Evolutionary conservation across 805 yeast genomes (phyloP).

Genomic region (Saccharomycopsis babjevae): DNA sequence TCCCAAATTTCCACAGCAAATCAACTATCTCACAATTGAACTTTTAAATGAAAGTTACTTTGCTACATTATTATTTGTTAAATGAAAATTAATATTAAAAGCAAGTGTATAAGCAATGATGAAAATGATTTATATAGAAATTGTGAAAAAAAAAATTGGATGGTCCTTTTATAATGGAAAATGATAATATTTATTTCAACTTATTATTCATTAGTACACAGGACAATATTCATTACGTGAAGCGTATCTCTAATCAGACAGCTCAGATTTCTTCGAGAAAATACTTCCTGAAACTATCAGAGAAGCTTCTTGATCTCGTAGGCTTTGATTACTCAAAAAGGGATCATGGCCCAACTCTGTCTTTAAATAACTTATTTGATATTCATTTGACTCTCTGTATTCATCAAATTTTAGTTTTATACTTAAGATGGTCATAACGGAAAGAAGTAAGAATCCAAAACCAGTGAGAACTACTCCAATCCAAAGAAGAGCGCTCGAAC

Average conservation of each 20-base stretch:
- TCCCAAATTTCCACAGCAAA: too few species aligned
- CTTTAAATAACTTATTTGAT: background rate
- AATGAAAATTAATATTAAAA: too few species aligned
- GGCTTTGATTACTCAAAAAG: background rate
- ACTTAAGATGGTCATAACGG: background rate
- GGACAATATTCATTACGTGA: too few species aligned
- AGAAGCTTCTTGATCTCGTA: background rate
- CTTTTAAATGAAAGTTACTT: too few species aligned
- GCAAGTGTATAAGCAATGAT: too few species aligned
- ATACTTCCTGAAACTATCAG: background rate
- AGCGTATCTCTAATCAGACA: background rate
- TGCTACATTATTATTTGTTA: too few species aligned
- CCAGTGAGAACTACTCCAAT: conserved; percentile 13
- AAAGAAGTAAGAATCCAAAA: background rate
- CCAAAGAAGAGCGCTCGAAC: conserved; percentile 18
- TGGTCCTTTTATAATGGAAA: too few species aligned
- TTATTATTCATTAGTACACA: too few species aligned
- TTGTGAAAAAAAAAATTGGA: too few species aligned
- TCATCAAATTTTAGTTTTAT: background rate
- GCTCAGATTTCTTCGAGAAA: background rate
- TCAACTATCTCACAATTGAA: too few species aligned
- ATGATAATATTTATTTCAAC: too few species aligned
- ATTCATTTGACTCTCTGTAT: background rate
- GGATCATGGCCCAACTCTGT: background rate
- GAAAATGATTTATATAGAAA: too few species aligned